Evolutionary conservation across 2,329 filamentous ascomycete species (phyloP).

Genomic region (Chaetomium olivaceum): DNA sequence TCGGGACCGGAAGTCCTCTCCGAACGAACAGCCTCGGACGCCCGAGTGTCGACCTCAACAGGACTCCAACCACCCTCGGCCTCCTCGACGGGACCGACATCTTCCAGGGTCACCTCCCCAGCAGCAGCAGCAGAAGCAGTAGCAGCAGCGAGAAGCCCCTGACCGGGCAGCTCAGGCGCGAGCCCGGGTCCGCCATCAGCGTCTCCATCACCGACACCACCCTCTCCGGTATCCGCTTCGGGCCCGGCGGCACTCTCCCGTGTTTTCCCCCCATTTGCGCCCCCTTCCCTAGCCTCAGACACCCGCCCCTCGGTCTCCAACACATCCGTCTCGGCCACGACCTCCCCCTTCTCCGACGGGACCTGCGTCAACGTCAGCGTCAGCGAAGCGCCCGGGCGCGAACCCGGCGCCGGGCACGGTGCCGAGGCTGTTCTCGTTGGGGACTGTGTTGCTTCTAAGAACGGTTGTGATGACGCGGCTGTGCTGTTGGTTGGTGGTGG

Average conservation of each 20-base stretch:
- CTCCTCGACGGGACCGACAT: conserved; percentile 10
- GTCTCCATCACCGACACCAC: not conserved
- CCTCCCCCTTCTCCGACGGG: no score
- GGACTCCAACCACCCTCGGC: not conserved
- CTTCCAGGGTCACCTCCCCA: not conserved
- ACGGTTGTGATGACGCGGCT: no score
- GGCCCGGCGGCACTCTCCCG: not conserved
- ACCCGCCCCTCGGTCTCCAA: no score
- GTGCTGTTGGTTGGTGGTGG: no score
- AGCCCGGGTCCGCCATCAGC: not conserved
- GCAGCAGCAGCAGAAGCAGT: not conserved
- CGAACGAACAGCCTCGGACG: not conserved
- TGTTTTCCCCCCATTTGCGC: not conserved
- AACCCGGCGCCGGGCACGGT: conserved; percentile 20
- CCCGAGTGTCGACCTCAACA: not conserved
- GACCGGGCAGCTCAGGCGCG: not conserved
- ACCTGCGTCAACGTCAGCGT: not conserved
- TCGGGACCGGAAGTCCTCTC: not conserved
- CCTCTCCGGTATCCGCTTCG: not conserved
- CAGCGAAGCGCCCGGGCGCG: conserved; percentile 5
- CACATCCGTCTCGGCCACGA: no score
- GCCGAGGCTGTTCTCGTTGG: conserved; percentile 2
- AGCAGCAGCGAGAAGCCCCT: not conserved
- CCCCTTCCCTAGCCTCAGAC: not conserved
- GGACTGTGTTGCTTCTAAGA: no score